These are phyloP conservation scores for Hamamelis virginiana DNA, from an alignment of 164 flowering plant genomes.

Conservation along the genomic window DNA sequence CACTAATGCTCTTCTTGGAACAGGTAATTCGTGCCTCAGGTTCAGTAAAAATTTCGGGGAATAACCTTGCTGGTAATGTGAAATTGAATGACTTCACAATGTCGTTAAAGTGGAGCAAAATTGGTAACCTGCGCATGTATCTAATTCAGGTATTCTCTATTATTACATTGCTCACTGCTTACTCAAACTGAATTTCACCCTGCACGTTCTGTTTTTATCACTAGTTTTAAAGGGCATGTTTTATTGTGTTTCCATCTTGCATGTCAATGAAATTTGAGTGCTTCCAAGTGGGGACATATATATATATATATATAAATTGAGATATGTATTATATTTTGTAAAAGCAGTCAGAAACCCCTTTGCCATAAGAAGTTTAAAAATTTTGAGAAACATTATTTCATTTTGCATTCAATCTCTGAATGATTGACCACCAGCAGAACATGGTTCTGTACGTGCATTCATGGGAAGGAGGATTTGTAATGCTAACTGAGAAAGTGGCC, in stretches of 20 bases:
- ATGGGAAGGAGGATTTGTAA: too few species aligned
- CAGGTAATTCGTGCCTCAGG: constrained; percentile 68
- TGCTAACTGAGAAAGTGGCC: too few species aligned
- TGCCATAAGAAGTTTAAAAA: too few species aligned
- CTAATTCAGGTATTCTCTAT: constrained; percentile 62
- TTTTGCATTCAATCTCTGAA: too few species aligned
- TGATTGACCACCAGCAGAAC: too few species aligned
- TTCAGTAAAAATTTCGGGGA: constrained; percentile 46
- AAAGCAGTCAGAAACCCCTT: too few species aligned
- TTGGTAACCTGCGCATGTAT: constrained; percentile 70
- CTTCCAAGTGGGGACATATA: too few species aligned
- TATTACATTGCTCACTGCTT: not conserved
- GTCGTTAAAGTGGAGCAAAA: constrained; percentile 76
- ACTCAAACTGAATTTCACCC: not conserved
- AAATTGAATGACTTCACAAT: constrained; percentile 62
- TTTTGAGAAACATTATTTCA: too few species aligned
- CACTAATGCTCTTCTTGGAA: constrained; percentile 2
- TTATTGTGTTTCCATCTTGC: not conserved
- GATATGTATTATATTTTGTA: too few species aligned
- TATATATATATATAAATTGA: too few species aligned
- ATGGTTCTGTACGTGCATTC: too few species aligned
- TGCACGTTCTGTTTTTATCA: not conserved
- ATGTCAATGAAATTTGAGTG: not conserved
- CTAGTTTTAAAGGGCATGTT: not conserved
- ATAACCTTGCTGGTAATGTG: constrained; percentile 63